Base-by-base conservation (phyloP, 2,329 filamentous ascomycete species). In the Tothia fuscella region DNA sequence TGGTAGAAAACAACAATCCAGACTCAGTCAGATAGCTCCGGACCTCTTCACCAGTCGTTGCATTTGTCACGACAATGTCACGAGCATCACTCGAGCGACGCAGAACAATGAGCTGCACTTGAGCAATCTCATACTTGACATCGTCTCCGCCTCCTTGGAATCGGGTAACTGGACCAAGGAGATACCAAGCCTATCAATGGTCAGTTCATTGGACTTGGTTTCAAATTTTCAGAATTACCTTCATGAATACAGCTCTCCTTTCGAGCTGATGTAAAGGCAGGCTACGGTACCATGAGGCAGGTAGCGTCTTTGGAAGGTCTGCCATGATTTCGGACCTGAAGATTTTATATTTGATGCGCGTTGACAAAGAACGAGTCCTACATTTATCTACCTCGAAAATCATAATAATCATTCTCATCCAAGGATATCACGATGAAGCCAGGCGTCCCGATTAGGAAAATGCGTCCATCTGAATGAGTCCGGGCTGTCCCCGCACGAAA, bases 231-330 rank as follows among this genome's bases (percentile, higher is more conserved):
- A 25, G 9, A 22, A 37, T 43, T 50, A 63, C 65, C 51, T 70
- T 71, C 34, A 66, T 42, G 48, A 71, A 71, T 7, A 72, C 65
- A 5, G 66, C 66, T 38, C 64, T 56, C 34, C 65, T 57, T 51
- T 71, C 68, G 40, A 72, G 58, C 35, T 69, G 62, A 53, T 71
- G 71, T 7, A 72, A 55, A 13, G 66, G 57, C 25, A 53, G 48
- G 44, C 64, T 71, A 49, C 63, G 62, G 46, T 70, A 72, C 68
- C 68, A 71, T 1, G 67, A 71, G 10, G 68, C 67, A n/a, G 68
- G 68, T 29, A 72, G 54, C 16, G 68, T 71, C 47, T 56, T 55
- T n/a, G 54, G 48, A 3, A 56, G 38, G 20, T 21, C 13, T 12
- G 25, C 35, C 35, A 37, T 37, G n/a, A 24, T 24, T n/a, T n/a